These are phyloP conservation scores for Suillus hirtellus DNA, from an alignment of 768 basidiomycete species.

Conservation along the genomic window DNA sequence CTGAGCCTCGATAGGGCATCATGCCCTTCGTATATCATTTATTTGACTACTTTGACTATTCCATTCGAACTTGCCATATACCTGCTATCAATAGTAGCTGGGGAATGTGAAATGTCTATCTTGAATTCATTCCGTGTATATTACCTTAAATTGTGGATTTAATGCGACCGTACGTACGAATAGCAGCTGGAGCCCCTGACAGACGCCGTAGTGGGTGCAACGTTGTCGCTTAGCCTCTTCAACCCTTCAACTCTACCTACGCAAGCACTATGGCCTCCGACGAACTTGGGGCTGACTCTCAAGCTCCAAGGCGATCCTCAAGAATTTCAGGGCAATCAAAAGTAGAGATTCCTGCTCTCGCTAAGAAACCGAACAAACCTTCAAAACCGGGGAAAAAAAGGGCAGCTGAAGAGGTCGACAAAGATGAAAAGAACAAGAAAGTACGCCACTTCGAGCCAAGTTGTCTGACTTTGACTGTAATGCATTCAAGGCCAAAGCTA, in stretches of 20 bases:
- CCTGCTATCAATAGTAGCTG: not conserved
- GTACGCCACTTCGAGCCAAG: slow-evolving; percentile 11
- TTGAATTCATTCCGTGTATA: not conserved
- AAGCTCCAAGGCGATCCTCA: slow-evolving; percentile 49
- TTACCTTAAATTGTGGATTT: not conserved
- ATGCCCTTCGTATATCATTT: not conserved
- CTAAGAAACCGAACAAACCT: slow-evolving; percentile 26
- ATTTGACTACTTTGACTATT: slow-evolving; percentile 1
- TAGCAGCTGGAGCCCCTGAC: not conserved
- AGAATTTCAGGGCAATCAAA: slow-evolving; percentile 50
- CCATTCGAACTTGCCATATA: not conserved
- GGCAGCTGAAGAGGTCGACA: slow-evolving; percentile 27
- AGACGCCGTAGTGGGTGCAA: not conserved
- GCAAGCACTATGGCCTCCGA: slow-evolving; percentile 21
- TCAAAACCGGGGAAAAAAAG: slow-evolving; percentile 38
- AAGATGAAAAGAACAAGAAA: slow-evolving; percentile 36
- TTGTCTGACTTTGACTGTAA: slow-evolving; percentile 11
- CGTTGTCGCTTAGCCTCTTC: not conserved
- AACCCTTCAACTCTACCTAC: not conserved
- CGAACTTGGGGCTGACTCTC: slow-evolving; percentile 24
- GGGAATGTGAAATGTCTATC: slow-evolving; percentile 4
- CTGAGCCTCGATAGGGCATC: not conserved
- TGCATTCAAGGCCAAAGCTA: slow-evolving; percentile 20
- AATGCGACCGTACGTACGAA: not conserved
- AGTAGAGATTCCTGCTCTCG: slow-evolving; percentile 24